Conservation (phyloP, 257 asterid genomes). For the Solanum pennellii region DNA sequence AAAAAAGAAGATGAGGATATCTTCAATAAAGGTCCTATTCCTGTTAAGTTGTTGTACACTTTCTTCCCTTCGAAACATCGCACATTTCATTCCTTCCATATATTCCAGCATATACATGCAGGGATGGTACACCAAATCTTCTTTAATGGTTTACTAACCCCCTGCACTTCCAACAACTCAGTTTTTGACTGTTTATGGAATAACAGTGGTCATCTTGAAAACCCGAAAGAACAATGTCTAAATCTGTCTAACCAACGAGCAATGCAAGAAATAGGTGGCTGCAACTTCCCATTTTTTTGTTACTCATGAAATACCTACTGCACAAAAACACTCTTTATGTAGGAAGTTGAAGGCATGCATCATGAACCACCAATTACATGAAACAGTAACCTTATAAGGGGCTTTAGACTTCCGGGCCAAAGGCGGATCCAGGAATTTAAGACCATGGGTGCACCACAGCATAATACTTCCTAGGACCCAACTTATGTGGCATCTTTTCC, state of each 20-base stretch:
- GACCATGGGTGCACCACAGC: no score
- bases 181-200: neutral
- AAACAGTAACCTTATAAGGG: neutral
- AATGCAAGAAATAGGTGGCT: neutral
- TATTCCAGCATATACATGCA: neutral
- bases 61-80: neutral
- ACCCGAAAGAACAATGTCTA: neutral
- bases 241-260: neutral
- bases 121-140: neutral
- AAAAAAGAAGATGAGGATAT: neutral
- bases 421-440: no score
- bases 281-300: neutral
- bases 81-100: neutral
- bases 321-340: neutral
- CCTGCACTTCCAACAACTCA: neutral
- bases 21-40: neutral
- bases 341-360: neutral
- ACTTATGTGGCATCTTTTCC: no score
- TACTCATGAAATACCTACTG: neutral
- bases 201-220: neutral
- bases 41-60: neutral
- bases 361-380: neutral
- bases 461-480: no score
- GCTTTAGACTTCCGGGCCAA: neutral
- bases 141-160: neutral